Percentiles rank a stretch among this genome's conserved stretches.
These are phyloP conservation scores for Corylus heterophylla DNA, from an alignment of 306 rosid species.

Conservation along the genomic window DNA sequence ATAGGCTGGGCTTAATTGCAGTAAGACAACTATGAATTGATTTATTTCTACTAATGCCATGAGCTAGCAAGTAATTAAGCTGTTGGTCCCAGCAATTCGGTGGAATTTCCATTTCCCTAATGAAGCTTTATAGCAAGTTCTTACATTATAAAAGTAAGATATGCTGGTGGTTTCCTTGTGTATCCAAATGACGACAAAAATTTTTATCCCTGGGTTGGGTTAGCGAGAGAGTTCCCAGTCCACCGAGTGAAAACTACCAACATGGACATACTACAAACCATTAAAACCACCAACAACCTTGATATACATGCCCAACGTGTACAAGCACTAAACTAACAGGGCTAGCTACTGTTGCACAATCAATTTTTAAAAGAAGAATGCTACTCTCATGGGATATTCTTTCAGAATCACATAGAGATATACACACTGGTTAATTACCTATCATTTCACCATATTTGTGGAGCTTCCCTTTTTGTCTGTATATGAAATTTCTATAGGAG, in stretches of 20 bases:
- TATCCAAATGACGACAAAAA: background rate
- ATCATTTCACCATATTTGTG: background rate
- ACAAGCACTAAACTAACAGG: background rate
- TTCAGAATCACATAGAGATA: background rate
- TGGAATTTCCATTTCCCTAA: background rate
- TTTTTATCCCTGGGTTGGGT: background rate
- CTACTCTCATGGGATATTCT: background rate
- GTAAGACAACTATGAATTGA: background rate
- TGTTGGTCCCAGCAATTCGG: background rate
- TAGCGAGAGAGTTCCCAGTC: background rate
- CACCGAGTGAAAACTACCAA: background rate
- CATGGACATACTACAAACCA: background rate
- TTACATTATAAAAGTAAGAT: background rate
- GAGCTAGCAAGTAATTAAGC: background rate
- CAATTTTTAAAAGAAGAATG: background rate
- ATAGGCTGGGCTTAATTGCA: background rate
- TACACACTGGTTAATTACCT: background rate
- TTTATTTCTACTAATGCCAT: background rate
- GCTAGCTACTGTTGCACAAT: background rate
- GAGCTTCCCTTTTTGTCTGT: background rate
- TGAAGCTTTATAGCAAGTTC: background rate
- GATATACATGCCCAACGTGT: background rate
- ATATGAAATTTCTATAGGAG: background rate
- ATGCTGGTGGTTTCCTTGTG: background rate
- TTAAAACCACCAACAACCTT: background rate